phyloP scores from a whole-genome alignment of 345 rosid genomes.

The Reutealis trisperma region DNA sequence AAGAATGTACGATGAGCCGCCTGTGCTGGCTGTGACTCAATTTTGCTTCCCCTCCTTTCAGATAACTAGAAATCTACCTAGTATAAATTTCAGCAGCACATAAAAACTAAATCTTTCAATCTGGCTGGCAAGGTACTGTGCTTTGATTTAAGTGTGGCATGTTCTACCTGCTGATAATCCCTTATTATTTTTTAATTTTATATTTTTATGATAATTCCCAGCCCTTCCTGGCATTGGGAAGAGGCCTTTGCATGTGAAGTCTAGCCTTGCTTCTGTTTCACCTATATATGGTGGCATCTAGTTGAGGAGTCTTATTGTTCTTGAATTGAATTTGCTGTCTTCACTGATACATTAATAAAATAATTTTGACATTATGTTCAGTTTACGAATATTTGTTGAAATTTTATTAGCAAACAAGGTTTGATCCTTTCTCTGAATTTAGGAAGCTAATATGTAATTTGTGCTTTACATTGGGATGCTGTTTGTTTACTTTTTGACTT shows the following conservation, averaged over 20 bases:
- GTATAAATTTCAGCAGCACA: background rate
- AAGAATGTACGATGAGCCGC: no score
- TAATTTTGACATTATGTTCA: background rate
- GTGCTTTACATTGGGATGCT: background rate
- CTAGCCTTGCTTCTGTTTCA: background rate
- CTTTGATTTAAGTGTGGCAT: background rate
- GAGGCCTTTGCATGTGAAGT: background rate
- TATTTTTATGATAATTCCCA: no score
- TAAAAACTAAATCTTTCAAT: background rate
- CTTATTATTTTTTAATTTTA: background rate
- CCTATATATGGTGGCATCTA: background rate
- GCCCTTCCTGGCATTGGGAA: no score
- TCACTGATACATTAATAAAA: background rate
- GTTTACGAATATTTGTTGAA: background rate
- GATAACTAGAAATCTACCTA: background rate
- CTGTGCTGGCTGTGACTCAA: no score
- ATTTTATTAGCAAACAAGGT: conserved; percentile 7
- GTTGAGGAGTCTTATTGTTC: background rate
- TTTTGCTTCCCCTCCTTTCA: background rate
- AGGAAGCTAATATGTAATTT: background rate
- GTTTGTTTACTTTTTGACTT: background rate
- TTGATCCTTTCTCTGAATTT: background rate
- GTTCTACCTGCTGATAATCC: background rate
- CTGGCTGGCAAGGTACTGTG: background rate
- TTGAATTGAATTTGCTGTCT: background rate